Base-by-base conservation (phyloP, 768 basidiomycete genomes). In the Psilocybe cubensis region DNA sequence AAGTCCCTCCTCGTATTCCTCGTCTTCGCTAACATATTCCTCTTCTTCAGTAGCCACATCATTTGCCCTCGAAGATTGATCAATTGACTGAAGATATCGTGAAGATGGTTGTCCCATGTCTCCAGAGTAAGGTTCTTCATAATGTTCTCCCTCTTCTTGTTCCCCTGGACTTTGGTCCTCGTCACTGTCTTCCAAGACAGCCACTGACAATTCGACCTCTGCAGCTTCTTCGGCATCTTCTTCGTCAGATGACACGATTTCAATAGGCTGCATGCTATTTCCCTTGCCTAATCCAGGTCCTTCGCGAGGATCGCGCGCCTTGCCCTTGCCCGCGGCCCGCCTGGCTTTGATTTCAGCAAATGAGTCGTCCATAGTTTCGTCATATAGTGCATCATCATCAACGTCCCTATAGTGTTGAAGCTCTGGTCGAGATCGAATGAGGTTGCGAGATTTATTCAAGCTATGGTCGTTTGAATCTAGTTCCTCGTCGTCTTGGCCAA, bases 291-390 rank as follows among this genome's bases (percentile, higher is more conserved):
- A 72, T 3, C 84, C 83, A 41, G 84, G 81, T 5, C 84, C 86
- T 62, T 87, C 84, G 45, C 83, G 73, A 8, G 83, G 81, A 64
- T 86, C 86, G 48, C 86, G 79, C 49, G 77, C 81, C 66, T 88
- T 88, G 27, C 86, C 87, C 66, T 53, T 53, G 11, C 69, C 71
- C 28, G 66, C 53, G 20, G 63, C 70, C 46, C 80, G 79, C 57
- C 83, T 79, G 35, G 78, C 79, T 55, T 74, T 76, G 44, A 82
- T 66, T 45, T 81, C 80, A 10, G 80, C 82, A 70, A 86, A 86
- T 0, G 85, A 84, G 64, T 85, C 83, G 49, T 86, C 80, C 8
- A 74, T 71, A 43, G 69, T 71, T 35, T 72, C 69, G 31, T 48
- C 46, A 27, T 11, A 48, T 7, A 48, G 23, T 24, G 28, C 46